phyloP scores from a whole-genome alignment of 176 grass and related monocot species.

The Juncus effusus region DNA sequence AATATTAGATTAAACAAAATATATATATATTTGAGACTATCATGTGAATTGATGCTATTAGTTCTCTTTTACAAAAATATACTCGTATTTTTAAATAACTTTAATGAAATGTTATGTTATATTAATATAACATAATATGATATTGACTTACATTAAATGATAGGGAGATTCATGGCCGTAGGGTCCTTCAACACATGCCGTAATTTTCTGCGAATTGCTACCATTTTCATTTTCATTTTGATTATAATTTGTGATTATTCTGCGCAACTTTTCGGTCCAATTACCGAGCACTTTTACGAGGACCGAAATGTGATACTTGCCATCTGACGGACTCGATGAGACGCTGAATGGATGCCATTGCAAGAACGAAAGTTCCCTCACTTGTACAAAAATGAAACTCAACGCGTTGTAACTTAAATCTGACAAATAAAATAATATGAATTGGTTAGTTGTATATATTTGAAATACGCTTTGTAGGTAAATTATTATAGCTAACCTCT shows the following conservation, averaged over 20 bases:
- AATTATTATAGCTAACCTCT: too few relatives aligned
- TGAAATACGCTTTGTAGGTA: too few relatives aligned
- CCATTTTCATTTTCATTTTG: conserved; percentile 28
- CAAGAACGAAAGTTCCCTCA: conserved; percentile 67
- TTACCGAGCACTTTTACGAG: conserved; percentile 90
- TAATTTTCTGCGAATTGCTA: conserved; percentile 36
- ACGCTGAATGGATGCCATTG: conserved; percentile 99
- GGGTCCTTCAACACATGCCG: conserved; percentile 81
- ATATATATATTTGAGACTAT: too few relatives aligned
- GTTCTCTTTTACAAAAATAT: not conserved
- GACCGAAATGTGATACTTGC: conserved; percentile 74
- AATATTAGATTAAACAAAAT: not conserved
- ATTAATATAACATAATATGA: too few relatives aligned
- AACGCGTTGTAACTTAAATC: conserved; percentile 84
- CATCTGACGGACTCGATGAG: conserved; percentile 92
- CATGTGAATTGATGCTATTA: too few relatives aligned
- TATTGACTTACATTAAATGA: conserved; percentile 68
- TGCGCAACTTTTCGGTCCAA: conserved; percentile 74
- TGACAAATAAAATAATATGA: conserved; percentile 26
- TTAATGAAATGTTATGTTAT: too few relatives aligned
- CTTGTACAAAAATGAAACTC: conserved; percentile 94
- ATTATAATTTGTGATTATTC: conserved; percentile 47
- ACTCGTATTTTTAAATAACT: too few relatives aligned
- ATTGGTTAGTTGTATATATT: not conserved
- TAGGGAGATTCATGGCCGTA: conserved; percentile 95